Base-by-base conservation (phyloP, 371 early-diverging fungal species). In the Circinella minor region DNA sequence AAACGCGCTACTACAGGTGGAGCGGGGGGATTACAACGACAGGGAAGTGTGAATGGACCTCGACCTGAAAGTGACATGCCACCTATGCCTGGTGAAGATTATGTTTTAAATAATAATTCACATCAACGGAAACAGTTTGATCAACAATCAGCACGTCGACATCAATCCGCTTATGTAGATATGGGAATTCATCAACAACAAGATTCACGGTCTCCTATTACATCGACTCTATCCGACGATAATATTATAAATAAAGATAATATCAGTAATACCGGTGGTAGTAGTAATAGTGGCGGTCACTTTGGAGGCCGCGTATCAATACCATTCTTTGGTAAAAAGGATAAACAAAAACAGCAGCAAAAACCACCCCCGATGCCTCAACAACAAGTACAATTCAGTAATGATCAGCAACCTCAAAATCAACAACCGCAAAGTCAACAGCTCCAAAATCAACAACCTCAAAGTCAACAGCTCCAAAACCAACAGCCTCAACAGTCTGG, bases 321-420 rank as follows among this genome's bases (percentile, higher is more conserved):
- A 36, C 72, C 66, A 3, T 60, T 72, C 55, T 72, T 72, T 38
- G 55, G 65, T 43, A 75, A 75, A 54, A 75, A 75, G 55, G 57
- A 57, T 34, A 57, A 57, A 27, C 57, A 57, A 8, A 18, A 64
- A 10, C 51, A 55, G 49, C 71, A 54, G 13, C 72, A 55, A 47
- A 55, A 55, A 15, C 71, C 55, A 14, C 73, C 48, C 48, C 51
- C 51, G 4, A 8, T 13, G 43, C 43, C 15, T 11, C 60, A 39
- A 55, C 62, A 46, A 67, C 72, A 61, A 15, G 63, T 8, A 36
- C 54, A 37, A 61, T 13, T 14, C 9, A 43, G 61, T 20, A 48
- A 61, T 63, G 62, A 43, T 3, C 43, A 43, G 43, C 43, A 43
- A 27, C 27, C 27, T 27, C 27, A 27, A 27, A 27, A 27, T 27